These are phyloP conservation scores for Mortierella sp. DNA, from an alignment of 371 early-diverging fungal genomes.

Conservation along the genomic window DNA sequence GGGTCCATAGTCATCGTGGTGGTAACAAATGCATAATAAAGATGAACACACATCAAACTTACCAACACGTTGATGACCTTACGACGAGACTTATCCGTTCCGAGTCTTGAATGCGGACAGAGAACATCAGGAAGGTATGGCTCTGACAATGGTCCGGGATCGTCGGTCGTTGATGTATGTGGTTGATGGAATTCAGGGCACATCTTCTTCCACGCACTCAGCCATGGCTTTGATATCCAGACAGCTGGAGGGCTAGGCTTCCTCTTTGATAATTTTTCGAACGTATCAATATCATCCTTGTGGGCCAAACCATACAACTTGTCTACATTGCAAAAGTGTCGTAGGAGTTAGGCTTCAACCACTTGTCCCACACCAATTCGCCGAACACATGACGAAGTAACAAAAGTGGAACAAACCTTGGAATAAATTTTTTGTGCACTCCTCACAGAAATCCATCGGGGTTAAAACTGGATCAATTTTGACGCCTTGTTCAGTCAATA, in stretches of 20 bases:
- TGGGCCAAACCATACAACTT: constrained; percentile 43
- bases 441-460: constrained; percentile 28
- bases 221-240: constrained; percentile 55
- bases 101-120: constrained; percentile 39
- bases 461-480: constrained; percentile 39
- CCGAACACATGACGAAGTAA: background rate
- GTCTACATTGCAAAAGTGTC: constrained; percentile 19
- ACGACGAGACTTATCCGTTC: constrained; percentile 28
- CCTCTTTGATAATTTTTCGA: constrained; percentile 26
- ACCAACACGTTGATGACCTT: constrained; percentile 35
- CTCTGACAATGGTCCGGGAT: constrained; percentile 33
- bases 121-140: constrained; percentile 32
- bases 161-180: constrained; percentile 22
- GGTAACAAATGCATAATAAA: too few species aligned
- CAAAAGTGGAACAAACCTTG: constrained; percentile 12
- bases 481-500: constrained; percentile 17
- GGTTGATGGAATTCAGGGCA: constrained; percentile 30
- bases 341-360: background rate
- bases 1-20: background rate
- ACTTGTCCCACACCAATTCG: background rate
- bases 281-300: constrained; percentile 39
- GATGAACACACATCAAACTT: constrained; percentile 5
- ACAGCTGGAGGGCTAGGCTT: constrained; percentile 15
- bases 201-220: constrained; percentile 50
- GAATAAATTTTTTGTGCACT: constrained; percentile 15